Conservation (phyloP, 257 asterid genomes). For the Dorcoceras hygrometricum region DNA sequence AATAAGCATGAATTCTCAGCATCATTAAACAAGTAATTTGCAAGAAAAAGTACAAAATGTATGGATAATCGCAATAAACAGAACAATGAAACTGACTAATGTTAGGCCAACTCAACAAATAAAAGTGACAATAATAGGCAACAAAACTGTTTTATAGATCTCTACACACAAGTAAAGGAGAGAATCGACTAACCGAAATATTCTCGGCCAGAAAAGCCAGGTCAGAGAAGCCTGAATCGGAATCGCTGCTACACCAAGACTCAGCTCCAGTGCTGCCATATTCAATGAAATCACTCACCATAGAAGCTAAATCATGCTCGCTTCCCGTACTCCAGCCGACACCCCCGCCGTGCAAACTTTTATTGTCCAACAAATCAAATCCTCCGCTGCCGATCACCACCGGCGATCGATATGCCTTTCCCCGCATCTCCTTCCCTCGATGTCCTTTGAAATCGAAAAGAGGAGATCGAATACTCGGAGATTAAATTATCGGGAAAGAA, state of each 20-base stretch:
- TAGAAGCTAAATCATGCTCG: slow-evolving; percentile 40
- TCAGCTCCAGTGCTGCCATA: slow-evolving; percentile 38
- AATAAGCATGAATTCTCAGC: no score
- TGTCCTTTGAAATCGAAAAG: neutral
- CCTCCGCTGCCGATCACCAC: slow-evolving; percentile 26
- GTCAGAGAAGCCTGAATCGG: slow-evolving; percentile 41
- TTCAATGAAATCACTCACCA: slow-evolving; percentile 46
- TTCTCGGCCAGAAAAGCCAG: slow-evolving; percentile 38
- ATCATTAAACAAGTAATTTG: no score
- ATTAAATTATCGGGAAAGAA: no score
- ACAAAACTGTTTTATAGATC: no score
- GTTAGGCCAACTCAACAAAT: neutral
- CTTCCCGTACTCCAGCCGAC: slow-evolving; percentile 37
- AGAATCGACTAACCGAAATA: slow-evolving; percentile 36
- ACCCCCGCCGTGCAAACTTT: slow-evolving; percentile 29
- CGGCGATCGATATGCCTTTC: slow-evolving; percentile 19
- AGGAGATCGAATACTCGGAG: neutral
- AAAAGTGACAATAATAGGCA: neutral
- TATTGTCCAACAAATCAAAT: slow-evolving; percentile 12
- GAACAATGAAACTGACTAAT: neutral
- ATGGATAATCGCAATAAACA: no score
- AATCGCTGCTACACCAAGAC: slow-evolving; percentile 41
- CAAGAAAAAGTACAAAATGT: no score
- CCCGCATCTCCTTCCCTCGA: slow-evolving; percentile 25
- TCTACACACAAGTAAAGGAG: no score